phyloP scores from a whole-genome alignment of 495 filamentous ascomycete genomes.

The Aspergillus leporis region DNA sequence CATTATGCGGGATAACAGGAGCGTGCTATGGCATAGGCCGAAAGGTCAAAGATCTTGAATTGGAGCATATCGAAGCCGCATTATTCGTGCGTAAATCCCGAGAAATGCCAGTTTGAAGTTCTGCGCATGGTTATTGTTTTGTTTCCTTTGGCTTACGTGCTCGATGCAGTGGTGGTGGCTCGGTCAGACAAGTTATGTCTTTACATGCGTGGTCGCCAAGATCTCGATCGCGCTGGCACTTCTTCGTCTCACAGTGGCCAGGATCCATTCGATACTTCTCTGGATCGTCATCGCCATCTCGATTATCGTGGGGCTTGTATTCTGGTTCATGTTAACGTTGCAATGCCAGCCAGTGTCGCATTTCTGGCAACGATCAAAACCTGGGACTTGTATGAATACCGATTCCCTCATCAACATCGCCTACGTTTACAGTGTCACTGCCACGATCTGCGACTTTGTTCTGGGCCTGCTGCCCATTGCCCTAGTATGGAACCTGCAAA shows the following conservation, averaged over 20 bases:
- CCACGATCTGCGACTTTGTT: constrained; percentile 40
- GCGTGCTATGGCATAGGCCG: constrained; percentile 40
- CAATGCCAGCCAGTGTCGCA: constrained; percentile 44
- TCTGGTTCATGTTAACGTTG: constrained; percentile 42
- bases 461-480: constrained; percentile 39
- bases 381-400: constrained; percentile 35
- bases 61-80: constrained; percentile 31
- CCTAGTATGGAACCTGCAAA: constrained; percentile 41
- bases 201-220: constrained; percentile 37
- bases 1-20: constrained; percentile 40
- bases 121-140: neutral
- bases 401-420: constrained; percentile 35
- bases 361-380: constrained; percentile 36
- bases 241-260: constrained; percentile 38
- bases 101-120: neutral
- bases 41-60: constrained; percentile 17
- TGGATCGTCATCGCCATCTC: constrained; percentile 34
- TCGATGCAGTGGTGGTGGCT: constrained; percentile 43
- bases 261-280: constrained; percentile 28
- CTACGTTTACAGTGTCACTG: constrained; percentile 45
- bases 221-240: constrained; percentile 43
- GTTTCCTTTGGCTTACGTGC: neutral
- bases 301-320: constrained; percentile 29
- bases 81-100: constrained; percentile 40
- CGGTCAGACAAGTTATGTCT: constrained; percentile 37